Conservation (phyloP, 768 basidiomycete species). For the Crepidotus variabilis region DNA sequence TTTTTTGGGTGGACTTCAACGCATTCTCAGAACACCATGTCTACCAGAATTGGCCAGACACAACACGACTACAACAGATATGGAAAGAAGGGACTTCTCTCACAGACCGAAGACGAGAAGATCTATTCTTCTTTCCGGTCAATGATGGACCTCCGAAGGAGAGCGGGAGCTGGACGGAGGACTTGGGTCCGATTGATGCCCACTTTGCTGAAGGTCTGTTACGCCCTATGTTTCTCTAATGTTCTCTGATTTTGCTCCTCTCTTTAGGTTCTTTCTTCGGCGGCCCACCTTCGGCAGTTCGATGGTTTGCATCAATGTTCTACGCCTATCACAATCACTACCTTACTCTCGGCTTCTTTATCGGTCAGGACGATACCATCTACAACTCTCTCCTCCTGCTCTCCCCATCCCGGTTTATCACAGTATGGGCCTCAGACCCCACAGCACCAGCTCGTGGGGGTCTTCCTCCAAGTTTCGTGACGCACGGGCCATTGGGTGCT, state of each 20-base stretch:
- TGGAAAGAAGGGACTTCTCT: conserved; percentile 31
- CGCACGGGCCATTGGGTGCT: conserved; percentile 28
- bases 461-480: conserved; percentile 11
- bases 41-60: conserved; percentile 48
- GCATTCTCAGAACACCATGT: conserved; percentile 42
- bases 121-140: conserved; percentile 48
- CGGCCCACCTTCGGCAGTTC: conserved; percentile 37
- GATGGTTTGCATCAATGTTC: conserved; percentile 42
- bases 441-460: conserved; percentile 17
- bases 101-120: conserved; percentile 29
- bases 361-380: conserved; percentile 56
- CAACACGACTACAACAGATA: conserved; percentile 32
- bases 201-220: conserved; percentile 49
- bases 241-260: not conserved
- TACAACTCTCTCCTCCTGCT: conserved; percentile 38
- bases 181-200: conserved; percentile 45
- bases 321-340: conserved; percentile 52
- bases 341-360: conserved; percentile 41
- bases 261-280: conserved; percentile 58
- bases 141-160: conserved; percentile 27
- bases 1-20: conserved; percentile 58
- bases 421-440: conserved; percentile 34
- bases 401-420: conserved; percentile 38
- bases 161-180: conserved; percentile 36
- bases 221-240: not conserved